These are phyloP conservation scores for Teunomyces panamensis DNA, from an alignment of 805 yeast species.

Conservation along the genomic window DNA sequence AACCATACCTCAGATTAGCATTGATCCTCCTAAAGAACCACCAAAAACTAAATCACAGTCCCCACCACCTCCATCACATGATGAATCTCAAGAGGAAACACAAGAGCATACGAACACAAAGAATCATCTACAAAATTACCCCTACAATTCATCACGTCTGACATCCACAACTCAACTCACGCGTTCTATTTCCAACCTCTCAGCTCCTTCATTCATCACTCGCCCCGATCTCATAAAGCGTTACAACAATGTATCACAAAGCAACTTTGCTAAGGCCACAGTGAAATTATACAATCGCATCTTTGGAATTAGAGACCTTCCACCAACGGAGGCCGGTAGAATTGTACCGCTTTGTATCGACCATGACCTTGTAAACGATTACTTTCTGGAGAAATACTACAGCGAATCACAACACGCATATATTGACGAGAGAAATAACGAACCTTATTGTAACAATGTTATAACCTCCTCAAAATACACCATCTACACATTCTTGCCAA, in stretches of 20 bases:
- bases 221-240: constrained; percentile 14
- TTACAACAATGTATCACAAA: constrained; percentile 8
- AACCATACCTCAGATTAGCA: constrained; percentile 21
- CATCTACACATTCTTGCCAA: constrained; percentile 75
- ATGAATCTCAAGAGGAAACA: background rate
- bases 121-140: constrained; percentile 7
- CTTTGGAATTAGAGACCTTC: constrained; percentile 44
- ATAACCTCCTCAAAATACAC: constrained; percentile 89
- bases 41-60: background rate
- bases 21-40: constrained; percentile 12
- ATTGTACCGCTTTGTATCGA: constrained; percentile 62
- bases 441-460: constrained; percentile 60
- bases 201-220: constrained; percentile 17
- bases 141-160: background rate
- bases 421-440: constrained; percentile 67
- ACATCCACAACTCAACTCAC: constrained; percentile 23
- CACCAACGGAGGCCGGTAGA: constrained; percentile 68
- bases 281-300: constrained; percentile 31
- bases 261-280: constrained; percentile 12
- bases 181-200: constrained; percentile 11
- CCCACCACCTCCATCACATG: background rate
- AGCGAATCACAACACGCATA: constrained; percentile 27
- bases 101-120: constrained; percentile 8
- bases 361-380: constrained; percentile 29
- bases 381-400: constrained; percentile 28